A percentile compares a stretch with the other conserved stretches of the same genome.
Conservation (phyloP, 768 basidiomycete genomes). For the Cystofilobasidium bisporidii region DNA sequence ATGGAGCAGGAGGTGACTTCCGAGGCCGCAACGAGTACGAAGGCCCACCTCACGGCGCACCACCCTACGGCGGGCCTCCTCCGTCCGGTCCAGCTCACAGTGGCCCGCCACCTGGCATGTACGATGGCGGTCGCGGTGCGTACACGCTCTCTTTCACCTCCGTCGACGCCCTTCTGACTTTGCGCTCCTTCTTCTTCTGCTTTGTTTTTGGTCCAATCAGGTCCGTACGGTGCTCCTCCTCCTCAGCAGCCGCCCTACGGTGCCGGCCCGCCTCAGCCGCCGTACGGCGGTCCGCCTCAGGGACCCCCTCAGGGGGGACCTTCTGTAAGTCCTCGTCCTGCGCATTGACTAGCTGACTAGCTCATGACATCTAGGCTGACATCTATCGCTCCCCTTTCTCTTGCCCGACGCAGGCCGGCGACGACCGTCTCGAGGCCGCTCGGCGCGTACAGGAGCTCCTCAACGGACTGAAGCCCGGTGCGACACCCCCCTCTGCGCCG, state of each 20-base stretch:
- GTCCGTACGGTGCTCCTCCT: background rate
- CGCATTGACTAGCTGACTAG: too few species aligned
- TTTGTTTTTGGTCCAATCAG: background rate
- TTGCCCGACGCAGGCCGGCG: slow-evolving; percentile 40
- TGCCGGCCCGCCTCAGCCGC: background rate
- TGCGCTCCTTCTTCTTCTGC: background rate
- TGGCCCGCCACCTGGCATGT: background rate
- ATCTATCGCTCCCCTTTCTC: background rate
- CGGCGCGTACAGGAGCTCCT: slow-evolving; percentile 36
- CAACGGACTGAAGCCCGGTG: slow-evolving; percentile 23
- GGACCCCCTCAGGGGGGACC: slow-evolving; percentile 19
- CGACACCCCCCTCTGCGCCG: background rate
- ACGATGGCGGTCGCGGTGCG: background rate
- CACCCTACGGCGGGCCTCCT: background rate
- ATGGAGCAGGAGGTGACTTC: slow-evolving; percentile 7
- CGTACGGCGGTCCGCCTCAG: background rate
- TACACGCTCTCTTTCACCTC: too few species aligned
- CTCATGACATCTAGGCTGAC: too few species aligned
- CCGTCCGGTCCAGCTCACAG: background rate
- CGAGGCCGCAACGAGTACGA: slow-evolving; percentile 6
- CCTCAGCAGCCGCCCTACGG: background rate
- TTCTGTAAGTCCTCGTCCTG: background rate
- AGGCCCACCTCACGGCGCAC: background rate
- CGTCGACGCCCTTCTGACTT: background rate
- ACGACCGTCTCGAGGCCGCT: slow-evolving; percentile 72